Percentiles rank a stretch among this genome's conserved stretches.
phyloP scores from a whole-genome alignment of 2,329 filamentous ascomycete genomes.

The Fusarium goolgardi region DNA sequence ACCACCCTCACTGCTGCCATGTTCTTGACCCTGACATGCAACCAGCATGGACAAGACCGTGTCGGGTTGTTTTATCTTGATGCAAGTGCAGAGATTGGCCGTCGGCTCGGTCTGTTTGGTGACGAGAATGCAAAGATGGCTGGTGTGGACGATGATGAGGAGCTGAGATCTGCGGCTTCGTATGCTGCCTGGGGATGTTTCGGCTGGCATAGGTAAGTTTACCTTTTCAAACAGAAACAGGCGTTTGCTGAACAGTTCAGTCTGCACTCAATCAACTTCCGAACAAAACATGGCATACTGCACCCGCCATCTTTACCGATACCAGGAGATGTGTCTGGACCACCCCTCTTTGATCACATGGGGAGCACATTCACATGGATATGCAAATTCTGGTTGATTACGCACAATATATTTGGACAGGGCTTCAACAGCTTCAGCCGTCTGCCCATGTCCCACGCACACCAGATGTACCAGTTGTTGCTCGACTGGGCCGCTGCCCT shows the following conservation, averaged over 20 bases:
- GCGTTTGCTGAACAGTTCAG: neutral
- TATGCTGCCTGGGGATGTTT: slow-evolving; percentile 19
- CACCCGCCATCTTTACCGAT: slow-evolving; percentile 5
- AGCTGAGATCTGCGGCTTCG: neutral
- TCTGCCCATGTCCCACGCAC: slow-evolving; percentile 1
- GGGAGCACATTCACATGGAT: slow-evolving; percentile 20
- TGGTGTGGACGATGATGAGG: neutral
- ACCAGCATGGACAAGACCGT: slow-evolving; percentile 11
- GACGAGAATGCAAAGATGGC: neutral
- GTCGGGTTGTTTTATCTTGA: slow-evolving; percentile 4
- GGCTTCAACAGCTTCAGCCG: neutral
- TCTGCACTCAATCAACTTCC: slow-evolving; percentile 7
- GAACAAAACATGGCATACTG: neutral
- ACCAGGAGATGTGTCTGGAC: slow-evolving; percentile 10
- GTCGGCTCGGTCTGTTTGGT: neutral
- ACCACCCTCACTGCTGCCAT: slow-evolving; percentile 11
- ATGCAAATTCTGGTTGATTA: slow-evolving; percentile 14
- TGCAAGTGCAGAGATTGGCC: slow-evolving; percentile 7
- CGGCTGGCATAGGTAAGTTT: slow-evolving; percentile 21
- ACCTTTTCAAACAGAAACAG: rapidly evolving
- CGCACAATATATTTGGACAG: neutral
- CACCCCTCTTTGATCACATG: neutral
- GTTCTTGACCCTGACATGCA: slow-evolving; percentile 9
- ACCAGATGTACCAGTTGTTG: slow-evolving; percentile 2
- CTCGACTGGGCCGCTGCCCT: slow-evolving; percentile 6